Evolutionary conservation across 2,329 filamentous ascomycete genomes (phyloP).

Genomic region (Colletotrichum camelliae): DNA sequence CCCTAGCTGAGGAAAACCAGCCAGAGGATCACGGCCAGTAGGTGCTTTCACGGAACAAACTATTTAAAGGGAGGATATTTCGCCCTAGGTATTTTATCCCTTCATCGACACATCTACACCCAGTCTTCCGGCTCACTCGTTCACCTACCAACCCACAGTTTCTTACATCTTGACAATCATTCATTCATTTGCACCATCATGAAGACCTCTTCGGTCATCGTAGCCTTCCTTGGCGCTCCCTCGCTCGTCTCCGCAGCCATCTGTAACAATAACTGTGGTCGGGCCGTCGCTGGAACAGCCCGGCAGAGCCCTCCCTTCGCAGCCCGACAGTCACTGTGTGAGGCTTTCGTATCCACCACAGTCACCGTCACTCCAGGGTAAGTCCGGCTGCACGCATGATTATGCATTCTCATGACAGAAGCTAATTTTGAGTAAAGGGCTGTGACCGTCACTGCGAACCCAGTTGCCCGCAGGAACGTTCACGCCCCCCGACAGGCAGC

Average conservation of each 20-base stretch:
- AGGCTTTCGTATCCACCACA: slow-evolving; percentile 8
- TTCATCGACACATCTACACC: not conserved
- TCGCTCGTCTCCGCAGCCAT: not conserved
- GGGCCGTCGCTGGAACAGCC: slow-evolving; percentile 6
- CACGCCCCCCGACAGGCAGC: not conserved
- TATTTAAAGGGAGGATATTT: not conserved
- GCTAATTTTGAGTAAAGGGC: not conserved
- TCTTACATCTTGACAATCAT: not conserved
- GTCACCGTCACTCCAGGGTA: slow-evolving; percentile 14
- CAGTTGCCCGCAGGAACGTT: not conserved
- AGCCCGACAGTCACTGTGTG: not conserved
- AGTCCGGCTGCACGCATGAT: not conserved
- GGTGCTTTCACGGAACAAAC: not conserved
- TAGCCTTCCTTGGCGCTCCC: not conserved
- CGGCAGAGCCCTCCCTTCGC: not conserved
- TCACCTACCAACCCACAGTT: not conserved
- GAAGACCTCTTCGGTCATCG: not conserved
- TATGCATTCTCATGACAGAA: not conserved
- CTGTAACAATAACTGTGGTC: slow-evolving; percentile 22
- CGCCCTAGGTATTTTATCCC: not conserved
- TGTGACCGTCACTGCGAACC: not conserved
- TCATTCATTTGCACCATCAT: not conserved
- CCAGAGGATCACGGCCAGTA: not conserved
- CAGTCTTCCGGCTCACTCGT: not conserved
- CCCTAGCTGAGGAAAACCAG: not conserved